These are phyloP conservation scores for Steccherinum ochraceum DNA, from an alignment of 768 basidiomycete species.

Conservation along the genomic window DNA sequence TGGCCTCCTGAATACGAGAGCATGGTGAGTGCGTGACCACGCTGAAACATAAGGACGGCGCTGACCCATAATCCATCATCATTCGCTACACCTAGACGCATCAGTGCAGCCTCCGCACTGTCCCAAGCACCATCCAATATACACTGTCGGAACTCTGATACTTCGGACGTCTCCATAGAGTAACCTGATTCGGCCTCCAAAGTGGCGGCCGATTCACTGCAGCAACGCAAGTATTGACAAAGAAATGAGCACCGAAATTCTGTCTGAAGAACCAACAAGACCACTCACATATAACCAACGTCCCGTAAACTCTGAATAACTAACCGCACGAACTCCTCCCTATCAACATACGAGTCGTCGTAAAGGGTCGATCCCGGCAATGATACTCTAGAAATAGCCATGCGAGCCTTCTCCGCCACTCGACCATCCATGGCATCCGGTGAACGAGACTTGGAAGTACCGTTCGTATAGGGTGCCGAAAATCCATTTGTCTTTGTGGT, in stretches of 20 bases:
- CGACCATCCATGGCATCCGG: slow-evolving; percentile 10
- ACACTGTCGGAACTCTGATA: slow-evolving; percentile 73
- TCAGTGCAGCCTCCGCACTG: slow-evolving; percentile 65
- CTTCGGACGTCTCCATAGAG: slow-evolving; percentile 70
- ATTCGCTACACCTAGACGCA: slow-evolving; percentile 61
- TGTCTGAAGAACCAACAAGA: background rate
- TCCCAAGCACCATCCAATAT: slow-evolving; percentile 79
- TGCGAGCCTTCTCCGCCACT: slow-evolving; percentile 9
- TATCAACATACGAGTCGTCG: slow-evolving; percentile 70
- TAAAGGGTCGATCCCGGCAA: slow-evolving; percentile 72
- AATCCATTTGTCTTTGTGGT: slow-evolving; percentile 19
- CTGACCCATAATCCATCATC: slow-evolving; percentile 67
- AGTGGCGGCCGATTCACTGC: slow-evolving; percentile 83
- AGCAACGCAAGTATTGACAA: no score
- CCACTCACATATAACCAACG: slow-evolving; percentile 57
- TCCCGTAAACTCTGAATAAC: slow-evolving; percentile 87
- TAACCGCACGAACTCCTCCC: slow-evolving; percentile 87
- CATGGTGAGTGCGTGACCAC: background rate
- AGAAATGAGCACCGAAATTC: slow-evolving; percentile 11
- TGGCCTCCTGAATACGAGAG: slow-evolving; percentile 51
- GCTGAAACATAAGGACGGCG: slow-evolving; percentile 4
- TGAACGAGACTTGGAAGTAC: slow-evolving; percentile 13
- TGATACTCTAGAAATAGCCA: slow-evolving; percentile 48
- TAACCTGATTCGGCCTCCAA: slow-evolving; percentile 94
- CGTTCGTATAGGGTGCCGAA: slow-evolving; percentile 12